phyloP scores from a whole-genome alignment of 1,284 basidiomycete species.

The Heterobasidion occidentale region DNA sequence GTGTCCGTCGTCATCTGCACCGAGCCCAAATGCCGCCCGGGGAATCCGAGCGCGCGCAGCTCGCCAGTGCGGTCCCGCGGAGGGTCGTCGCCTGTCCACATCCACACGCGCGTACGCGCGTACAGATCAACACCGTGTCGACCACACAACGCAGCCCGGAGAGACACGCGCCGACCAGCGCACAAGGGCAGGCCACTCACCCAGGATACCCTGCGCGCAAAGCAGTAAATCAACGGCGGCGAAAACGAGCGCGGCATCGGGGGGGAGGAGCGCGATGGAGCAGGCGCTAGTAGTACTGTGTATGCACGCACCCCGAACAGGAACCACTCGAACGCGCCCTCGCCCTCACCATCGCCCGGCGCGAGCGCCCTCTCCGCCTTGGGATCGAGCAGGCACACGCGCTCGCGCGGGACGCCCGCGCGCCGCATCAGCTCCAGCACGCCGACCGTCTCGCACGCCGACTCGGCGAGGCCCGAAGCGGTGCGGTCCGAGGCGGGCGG shows the following conservation, averaged over 20 bases:
- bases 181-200: constrained; percentile 18
- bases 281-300: too few species aligned
- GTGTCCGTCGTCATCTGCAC: constrained; percentile 99
- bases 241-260: background rate
- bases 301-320: constrained; percentile 64
- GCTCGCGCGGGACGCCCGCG: constrained; percentile 40
- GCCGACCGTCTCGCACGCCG: constrained; percentile 51
- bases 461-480: constrained; percentile 29
- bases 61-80: constrained; percentile 85
- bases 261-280: background rate
- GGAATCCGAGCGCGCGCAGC: constrained; percentile 82
- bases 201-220: constrained; percentile 32
- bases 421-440: constrained; percentile 60
- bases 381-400: constrained; percentile 86
- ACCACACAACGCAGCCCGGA: background rate
- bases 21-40: constrained; percentile 72
- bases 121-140: background rate
- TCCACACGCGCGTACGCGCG: background rate
- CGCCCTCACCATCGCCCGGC: constrained; percentile 68
- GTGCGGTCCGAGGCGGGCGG: background rate
- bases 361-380: constrained; percentile 63
- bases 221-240: background rate
- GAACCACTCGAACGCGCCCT: constrained; percentile 74
- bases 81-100: constrained; percentile 73
- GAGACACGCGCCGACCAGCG: too few species aligned